A percentile compares a stretch with the other conserved stretches of the same genome.
Conservation (phyloP, 768 basidiomycete genomes). For the Austroboletus festivus region DNA sequence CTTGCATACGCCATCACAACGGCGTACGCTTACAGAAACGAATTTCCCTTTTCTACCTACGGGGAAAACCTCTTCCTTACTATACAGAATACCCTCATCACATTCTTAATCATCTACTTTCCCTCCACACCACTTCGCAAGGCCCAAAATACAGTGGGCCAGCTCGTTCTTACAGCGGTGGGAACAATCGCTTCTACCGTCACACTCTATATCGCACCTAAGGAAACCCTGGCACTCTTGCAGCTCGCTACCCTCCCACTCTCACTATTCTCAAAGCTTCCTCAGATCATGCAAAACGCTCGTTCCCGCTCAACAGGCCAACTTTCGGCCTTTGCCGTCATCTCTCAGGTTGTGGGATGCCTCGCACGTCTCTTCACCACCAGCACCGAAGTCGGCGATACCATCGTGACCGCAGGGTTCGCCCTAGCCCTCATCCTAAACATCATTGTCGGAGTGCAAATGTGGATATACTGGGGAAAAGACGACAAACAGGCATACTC, state of each 20-base stretch:
- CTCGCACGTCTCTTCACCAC: slow-evolving; percentile 93
- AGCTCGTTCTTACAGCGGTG: slow-evolving; percentile 31
- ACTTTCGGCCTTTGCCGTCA: slow-evolving; percentile 88
- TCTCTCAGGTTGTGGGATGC: slow-evolving; percentile 85
- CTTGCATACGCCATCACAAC: slow-evolving; percentile 86
- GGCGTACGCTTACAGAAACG: slow-evolving; percentile 79
- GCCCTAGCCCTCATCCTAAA: slow-evolving; percentile 81
- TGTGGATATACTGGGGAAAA: slow-evolving; percentile 81
- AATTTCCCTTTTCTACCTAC: slow-evolving; percentile 95
- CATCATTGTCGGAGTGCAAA: slow-evolving; percentile 75
- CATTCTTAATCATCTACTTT: slow-evolving; percentile 79
- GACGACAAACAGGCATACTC: slow-evolving; percentile 34
- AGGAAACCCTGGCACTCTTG: slow-evolving; percentile 56
- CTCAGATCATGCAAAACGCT: slow-evolving; percentile 86
- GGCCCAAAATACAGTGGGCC: slow-evolving; percentile 27
- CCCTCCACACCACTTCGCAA: slow-evolving; percentile 33
- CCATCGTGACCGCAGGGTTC: slow-evolving; percentile 79
- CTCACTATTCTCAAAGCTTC: slow-evolving; percentile 88
- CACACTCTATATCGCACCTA: slow-evolving; percentile 47
- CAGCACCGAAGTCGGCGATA: slow-evolving; percentile 82
- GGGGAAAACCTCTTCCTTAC: slow-evolving; percentile 96
- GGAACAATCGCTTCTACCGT: slow-evolving; percentile 35
- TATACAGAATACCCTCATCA: slow-evolving; percentile 84
- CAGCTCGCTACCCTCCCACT: slow-evolving; percentile 89
- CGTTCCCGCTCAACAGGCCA: slow-evolving; percentile 82